Evolutionary conservation across 805 yeast species (phyloP), one percentile per base, ranked within the genome.

Genomic region (Nakazawaea ambrosiae): DNA sequence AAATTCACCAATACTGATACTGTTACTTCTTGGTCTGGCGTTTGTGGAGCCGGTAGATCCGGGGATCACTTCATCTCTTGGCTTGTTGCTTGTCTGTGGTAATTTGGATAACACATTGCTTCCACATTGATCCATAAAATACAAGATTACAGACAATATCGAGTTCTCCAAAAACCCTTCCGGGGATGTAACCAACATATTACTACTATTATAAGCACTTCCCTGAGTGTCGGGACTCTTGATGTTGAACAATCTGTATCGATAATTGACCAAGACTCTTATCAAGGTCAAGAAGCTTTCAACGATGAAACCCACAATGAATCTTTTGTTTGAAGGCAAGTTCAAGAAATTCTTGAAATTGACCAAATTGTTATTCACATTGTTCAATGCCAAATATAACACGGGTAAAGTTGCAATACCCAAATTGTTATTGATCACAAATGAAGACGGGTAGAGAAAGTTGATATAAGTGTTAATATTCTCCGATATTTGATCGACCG

Each of bases 351-450:
- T 46, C 19, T 53, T 50, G 20, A 52, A 45, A 20, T 49, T 49
- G n/a, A 58, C 47, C 37, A 64, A 40, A 5, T 46, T 44, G 10
- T 47, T 46, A 26, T 56, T 50, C 15, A 44, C 42, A 20, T 49
- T 47, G n/a, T 53, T 45, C 39, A 66, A 31, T 27, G 60, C 41
- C 43, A 54, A 42, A 46, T 71, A 63, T 7, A 74, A 49, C 24
- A 74, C 45, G 0, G 81, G 81, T 41, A 70, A 61, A 8, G 71
- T 54, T 11, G 73, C 58, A 19, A 74, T 60, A 1, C 78, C 78
- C 36, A 75, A 52, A 43, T 73, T 73, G 48, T 73, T 70, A 48
- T 72, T 72, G 31, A 74, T 55, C n/a, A 50, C 52, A 9, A 49
- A 47, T 20, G 49, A 44, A 14, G 47, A 42, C 22, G 52, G 50